Percentiles rank a stretch among this genome's conserved stretches.
phyloP scores from a whole-genome alignment of 176 grass and related monocot genomes.

The bread wheat (Triticum aestivum) region IWGSC_CS_RefSeq_v2.1 NC_057814.1:225785925-225786424 shows the following conservation, averaged over 20 bases:
- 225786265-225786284: not conserved
- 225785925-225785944: not conserved
- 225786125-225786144: constrained; percentile 61
- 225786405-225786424: constrained; percentile 18
- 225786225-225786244: constrained; percentile 18
- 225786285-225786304: not conserved
- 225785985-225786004: constrained; percentile 36
- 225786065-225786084: constrained; percentile 71
- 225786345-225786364: not conserved
- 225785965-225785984: constrained; percentile 29
- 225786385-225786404: constrained; percentile 11
- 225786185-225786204: constrained; percentile 28
- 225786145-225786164: constrained; percentile 65
- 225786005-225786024: constrained; percentile 43
- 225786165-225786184: constrained; percentile 24
- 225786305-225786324: not conserved
- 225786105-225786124: constrained; percentile 51
- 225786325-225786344: not conserved
- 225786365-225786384: constrained; percentile 10
- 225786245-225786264: constrained; percentile 17
- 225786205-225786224: constrained; percentile 40
- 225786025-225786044: constrained; percentile 43
- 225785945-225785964: not conserved
- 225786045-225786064: constrained; percentile 19
- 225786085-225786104: constrained; percentile 75